phyloP scores from a whole-genome alignment of 2,329 filamentous ascomycete genomes.

The Talaromyces amestolkiae region DNA sequence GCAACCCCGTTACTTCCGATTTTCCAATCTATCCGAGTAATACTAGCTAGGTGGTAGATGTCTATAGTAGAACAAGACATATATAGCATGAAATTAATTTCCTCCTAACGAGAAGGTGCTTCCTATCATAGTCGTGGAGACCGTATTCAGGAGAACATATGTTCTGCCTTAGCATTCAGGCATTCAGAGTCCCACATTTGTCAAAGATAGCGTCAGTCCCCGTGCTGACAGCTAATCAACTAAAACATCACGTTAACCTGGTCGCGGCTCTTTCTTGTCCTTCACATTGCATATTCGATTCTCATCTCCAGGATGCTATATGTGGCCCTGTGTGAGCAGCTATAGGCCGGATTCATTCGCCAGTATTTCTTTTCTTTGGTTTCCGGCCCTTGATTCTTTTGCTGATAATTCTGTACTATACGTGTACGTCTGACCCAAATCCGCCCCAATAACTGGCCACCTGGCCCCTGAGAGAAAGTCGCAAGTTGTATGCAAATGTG shows the following conservation, averaged over 20 bases:
- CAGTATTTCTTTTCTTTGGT: conserved; percentile 1
- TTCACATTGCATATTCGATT: background rate
- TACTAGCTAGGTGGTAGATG: background rate
- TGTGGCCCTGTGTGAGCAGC: background rate
- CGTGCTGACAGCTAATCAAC: conserved; percentile 11
- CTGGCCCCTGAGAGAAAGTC: conserved; percentile 18
- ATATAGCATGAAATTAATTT: background rate
- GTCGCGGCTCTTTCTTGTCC: background rate
- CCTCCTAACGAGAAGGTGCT: background rate
- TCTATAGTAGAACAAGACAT: background rate
- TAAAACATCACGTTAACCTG: background rate
- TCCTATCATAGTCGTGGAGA: background rate
- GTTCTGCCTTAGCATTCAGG: background rate
- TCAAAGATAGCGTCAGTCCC: conserved; percentile 18
- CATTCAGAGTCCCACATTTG: background rate
- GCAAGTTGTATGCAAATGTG: background rate
- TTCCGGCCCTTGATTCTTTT: background rate
- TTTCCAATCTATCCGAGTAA: background rate
- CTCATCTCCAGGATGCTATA: conserved; percentile 7
- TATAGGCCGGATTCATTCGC: conserved; percentile 7
- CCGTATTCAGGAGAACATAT: background rate
- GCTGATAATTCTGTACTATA: conserved; percentile 19
- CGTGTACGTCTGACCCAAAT: conserved; percentile 18
- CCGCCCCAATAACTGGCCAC: conserved; percentile 18
- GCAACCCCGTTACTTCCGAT: background rate